Percentiles rank a stretch among this genome's conserved stretches.
phyloP scores from a whole-genome alignment of 1,284 basidiomycete genomes.

The Chalciporus sp. region DNA sequence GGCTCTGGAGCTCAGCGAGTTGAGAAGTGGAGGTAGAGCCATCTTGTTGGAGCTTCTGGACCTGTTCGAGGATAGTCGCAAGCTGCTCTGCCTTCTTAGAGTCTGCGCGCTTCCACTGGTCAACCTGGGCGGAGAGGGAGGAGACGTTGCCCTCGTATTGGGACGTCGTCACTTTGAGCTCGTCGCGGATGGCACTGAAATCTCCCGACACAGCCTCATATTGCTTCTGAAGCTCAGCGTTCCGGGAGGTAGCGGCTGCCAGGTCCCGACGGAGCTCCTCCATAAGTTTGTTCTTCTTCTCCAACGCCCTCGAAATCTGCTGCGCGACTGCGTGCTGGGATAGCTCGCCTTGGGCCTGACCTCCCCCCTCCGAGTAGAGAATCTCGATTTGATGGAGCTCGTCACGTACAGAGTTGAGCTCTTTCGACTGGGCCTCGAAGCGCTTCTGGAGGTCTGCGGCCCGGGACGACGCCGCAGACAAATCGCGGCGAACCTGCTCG shows the following conservation, averaged over 20 bases:
- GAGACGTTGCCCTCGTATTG: background rate
- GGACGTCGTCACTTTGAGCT: conserved; percentile 6
- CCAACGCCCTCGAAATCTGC: background rate
- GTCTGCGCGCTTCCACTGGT: background rate
- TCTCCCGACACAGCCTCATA: conserved; percentile 3
- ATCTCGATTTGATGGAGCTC: background rate
- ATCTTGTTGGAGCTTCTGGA: conserved; percentile 1
- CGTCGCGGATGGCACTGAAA: background rate
- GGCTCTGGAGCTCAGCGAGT: background rate
- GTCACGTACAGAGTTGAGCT: conserved; percentile 1
- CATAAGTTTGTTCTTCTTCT: conserved; percentile 8
- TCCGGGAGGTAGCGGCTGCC: background rate
- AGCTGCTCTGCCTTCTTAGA: conserved; percentile 1
- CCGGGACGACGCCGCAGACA: conserved; percentile 3
- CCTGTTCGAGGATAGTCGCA: background rate
- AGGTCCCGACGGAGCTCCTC: conserved; percentile 1
- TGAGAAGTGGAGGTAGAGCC: conserved; percentile 1
- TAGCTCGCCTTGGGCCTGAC: background rate
- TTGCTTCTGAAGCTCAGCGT: conserved; percentile 1
- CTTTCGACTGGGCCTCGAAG: background rate
- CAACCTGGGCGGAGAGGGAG: conserved; percentile 2
- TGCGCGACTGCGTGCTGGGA: background rate
- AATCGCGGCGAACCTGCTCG: conserved; percentile 6
- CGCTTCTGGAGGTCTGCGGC: conserved; percentile 2
- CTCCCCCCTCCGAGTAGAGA: background rate